Base-by-base conservation (phyloP, 305 asterid species). In the Rubia balearica region DNA sequence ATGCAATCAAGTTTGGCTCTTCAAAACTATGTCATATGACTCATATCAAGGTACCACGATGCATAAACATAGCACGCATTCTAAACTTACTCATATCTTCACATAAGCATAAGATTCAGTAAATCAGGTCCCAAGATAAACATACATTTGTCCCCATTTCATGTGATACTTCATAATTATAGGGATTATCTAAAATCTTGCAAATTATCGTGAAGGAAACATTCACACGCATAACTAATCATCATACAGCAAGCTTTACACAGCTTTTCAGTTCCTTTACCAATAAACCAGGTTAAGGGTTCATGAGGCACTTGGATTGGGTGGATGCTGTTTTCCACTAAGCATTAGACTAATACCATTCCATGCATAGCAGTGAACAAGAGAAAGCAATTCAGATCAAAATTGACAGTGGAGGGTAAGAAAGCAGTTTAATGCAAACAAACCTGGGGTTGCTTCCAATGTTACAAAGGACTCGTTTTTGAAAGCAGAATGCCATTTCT, bases 401-500 rank as follows among this genome's bases (percentile, higher is more conserved):
- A 64, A 42, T 27, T n/a, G 40, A 33, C 12, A 22, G 60, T 33
- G 49, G 17, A 9, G 60, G 17, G 62, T 14, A 43, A 71, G 8
- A 43, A 14, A 27, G 33, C n/a, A 11, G 57, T 19, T 5, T 17
- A 21, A 13, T 53, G 55, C 27, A 66, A n/a, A 80, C 87, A 61
- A 75, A 94, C 98, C 97, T 75, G 94, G 95, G 73, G 81, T 78
- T 84, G 90, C 64, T 64, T 92, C 97, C 40, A 79, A 77, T 16
- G 89, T 84, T 69, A 87, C 73, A 83, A 88, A 87, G 61, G 89
- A 79, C 68, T 91, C 99, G 69, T 88, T 88, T 79, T 83, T 89
- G 74, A 94, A 88, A 27, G 96, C 86, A 76, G 93, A 89, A 66
- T 79, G 96, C 99, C 99, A 94, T 75, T 85, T 91, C 70, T 87